Evolutionary conservation across 2,329 filamentous ascomycete species (phyloP).

Genomic region (Neopestalotiopsis sp.): DNA sequence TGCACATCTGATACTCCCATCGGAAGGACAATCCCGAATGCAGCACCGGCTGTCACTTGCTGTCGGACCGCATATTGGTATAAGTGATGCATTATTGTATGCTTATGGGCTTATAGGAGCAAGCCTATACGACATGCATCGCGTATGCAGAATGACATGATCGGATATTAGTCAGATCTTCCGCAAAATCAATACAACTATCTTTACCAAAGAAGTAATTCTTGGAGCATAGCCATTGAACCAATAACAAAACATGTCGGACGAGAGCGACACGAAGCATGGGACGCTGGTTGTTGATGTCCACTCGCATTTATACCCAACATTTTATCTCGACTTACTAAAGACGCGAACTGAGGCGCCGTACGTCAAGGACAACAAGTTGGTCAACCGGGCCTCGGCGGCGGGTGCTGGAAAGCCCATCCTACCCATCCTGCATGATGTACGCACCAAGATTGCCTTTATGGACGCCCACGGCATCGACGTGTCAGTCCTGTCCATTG

Average conservation of each 20-base stretch:
- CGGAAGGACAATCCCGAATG: slow-evolving; percentile 7
- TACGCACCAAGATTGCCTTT: slow-evolving; percentile 72
- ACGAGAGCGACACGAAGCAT: not conserved
- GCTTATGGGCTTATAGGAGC: not conserved
- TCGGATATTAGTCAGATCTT: no score
- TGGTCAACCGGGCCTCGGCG: slow-evolving; percentile 5
- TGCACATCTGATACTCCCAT: not conserved
- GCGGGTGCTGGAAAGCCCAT: slow-evolving; percentile 1
- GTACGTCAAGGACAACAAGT: slow-evolving; percentile 12
- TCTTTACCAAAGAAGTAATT: no score
- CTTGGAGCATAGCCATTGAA: no score
- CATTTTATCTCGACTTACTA: slow-evolving; percentile 9
- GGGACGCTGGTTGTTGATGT: slow-evolving; percentile 4
- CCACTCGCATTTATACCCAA: slow-evolving; percentile 12
- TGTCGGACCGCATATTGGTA: slow-evolving; percentile 1
- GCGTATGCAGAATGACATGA: no score
- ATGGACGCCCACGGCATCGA: slow-evolving; percentile 86
- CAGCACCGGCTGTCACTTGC: slow-evolving; percentile 3
- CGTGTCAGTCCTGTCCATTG: slow-evolving; percentile 83
- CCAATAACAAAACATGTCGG: not conserved
- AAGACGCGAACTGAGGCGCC: not conserved
- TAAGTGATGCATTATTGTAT: not conserved
- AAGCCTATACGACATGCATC: not conserved
- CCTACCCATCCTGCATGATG: slow-evolving; percentile 6
- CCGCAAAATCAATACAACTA: no score